Base-by-base conservation (phyloP, 177 flowering plant species). In the Vitis hybrid region DNA sequence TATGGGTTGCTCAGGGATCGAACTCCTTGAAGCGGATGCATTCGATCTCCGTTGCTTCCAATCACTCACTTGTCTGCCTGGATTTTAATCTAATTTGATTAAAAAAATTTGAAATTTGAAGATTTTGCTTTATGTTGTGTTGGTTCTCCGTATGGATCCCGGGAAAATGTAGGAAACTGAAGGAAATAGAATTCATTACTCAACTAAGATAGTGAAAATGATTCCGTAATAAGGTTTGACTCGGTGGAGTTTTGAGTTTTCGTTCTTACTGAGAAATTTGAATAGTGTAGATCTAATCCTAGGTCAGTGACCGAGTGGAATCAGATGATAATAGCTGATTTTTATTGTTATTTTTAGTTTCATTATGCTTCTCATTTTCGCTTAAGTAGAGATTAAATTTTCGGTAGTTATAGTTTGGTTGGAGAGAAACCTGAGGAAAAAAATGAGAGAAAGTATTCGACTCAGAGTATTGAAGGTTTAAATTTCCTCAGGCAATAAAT, bases 31-130 rank as follows among this genome's bases (percentile, higher is more conserved):
- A 79, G 99, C 98, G 2, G 98, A 93, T 68, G 88, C 88, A 0
- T 94, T 94, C 60, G 96, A 94, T 81, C 99, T 94, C n/a, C 97
- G 92, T 74, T 94, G 98, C 83, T 93, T 91, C 75, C 97, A 94
- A 74, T 86, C 97, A 0, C 93, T 94, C 24, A 93, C 99, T 64
- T 96, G 99, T 94, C 72, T 40, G 9, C 12, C 21, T 54, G 24
- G 61, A 6, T 12, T 57, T 8, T 21, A 12, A 2, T 21, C 51
- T 13, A 46, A 14, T n/a, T 60, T 62, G 46, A 40, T 40, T 40
- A 40, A 6, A 40, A 40, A 40, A 40, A 40, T 6, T 1, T 40
- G 46, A 40, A 40, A 27, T 27, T 40, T 40, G 46, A 40, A 27
- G 30, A 27, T 27, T 40, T 40, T 40, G 6, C 9, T 40, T 40